These are phyloP conservation scores for Aphanomyces cochlioides DNA, from an alignment of 352 stramenopile genomes.

Conservation along the genomic window DNA sequence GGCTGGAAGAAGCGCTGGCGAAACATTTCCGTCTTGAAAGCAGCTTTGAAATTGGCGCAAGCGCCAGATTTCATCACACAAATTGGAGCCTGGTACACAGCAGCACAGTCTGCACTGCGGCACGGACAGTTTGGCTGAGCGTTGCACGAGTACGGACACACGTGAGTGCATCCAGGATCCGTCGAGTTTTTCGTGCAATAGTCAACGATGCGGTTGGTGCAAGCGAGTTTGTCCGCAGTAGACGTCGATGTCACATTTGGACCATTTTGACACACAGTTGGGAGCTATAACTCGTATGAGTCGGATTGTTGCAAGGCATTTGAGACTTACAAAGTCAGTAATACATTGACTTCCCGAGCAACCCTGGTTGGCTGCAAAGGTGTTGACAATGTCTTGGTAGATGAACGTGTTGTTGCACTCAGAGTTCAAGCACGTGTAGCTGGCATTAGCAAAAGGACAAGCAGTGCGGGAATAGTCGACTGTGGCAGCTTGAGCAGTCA, in stretches of 20 bases:
- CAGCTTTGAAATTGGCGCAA: slow-evolving; percentile 5
- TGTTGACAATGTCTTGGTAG: slow-evolving; percentile 20
- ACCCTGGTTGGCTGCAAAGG: slow-evolving; percentile 11
- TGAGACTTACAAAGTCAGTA: background rate
- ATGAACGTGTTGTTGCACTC: slow-evolving; percentile 22
- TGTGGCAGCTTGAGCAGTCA: background rate
- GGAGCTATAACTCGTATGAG: slow-evolving; percentile 9
- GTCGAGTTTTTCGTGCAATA: slow-evolving; percentile 18
- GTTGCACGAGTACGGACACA: slow-evolving; percentile 27
- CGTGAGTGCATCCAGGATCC: background rate
- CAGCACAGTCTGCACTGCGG: background rate
- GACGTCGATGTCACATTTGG: background rate
- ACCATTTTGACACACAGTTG: slow-evolving; percentile 2
- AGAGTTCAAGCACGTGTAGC: background rate
- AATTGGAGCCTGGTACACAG: slow-evolving; percentile 13
- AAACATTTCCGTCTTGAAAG: slow-evolving; percentile 18
- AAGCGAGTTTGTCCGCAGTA: background rate
- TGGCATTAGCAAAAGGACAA: slow-evolving; percentile 17
- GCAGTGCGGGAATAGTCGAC: slow-evolving; percentile 7
- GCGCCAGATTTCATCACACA: slow-evolving; percentile 13
- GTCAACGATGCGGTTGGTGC: slow-evolving; percentile 21
- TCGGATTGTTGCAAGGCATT: background rate
- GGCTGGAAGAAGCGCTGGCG: slow-evolving; percentile 21
- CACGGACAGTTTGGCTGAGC: slow-evolving; percentile 20
- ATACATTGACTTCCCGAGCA: slow-evolving; percentile 14